Percentiles rank a stretch among this genome's conserved stretches.
phyloP scores from a whole-genome alignment of 164 flowering plant species.

The Protea cynaroides region DNA sequence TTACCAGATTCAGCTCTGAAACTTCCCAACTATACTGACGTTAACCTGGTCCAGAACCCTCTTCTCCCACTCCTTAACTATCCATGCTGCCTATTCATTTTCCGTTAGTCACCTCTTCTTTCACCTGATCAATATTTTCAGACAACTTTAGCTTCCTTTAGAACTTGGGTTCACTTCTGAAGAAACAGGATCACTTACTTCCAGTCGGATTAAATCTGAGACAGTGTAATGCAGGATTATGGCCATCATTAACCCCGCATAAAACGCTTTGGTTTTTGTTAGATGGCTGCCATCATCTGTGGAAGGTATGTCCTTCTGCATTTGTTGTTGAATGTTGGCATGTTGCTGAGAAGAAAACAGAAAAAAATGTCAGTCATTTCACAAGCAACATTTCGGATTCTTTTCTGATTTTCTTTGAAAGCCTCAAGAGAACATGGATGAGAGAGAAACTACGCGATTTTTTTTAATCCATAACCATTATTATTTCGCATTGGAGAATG shows the following conservation, averaged over 20 bases:
- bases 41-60: constrained; percentile 62
- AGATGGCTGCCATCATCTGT: constrained; percentile 21
- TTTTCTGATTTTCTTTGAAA: no score
- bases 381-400: no score
- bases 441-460: neutral
- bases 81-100: constrained; percentile 39
- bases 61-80: constrained; percentile 48
- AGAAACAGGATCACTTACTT: no score
- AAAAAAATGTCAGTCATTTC: no score
- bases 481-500: neutral
- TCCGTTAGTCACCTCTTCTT: constrained; percentile 44
- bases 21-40: constrained; percentile 41
- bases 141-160: no score
- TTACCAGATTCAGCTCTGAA: constrained; percentile 47
- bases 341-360: neutral
- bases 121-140: no score
- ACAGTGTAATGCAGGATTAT: no score
- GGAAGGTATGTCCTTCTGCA: constrained; percentile 34
- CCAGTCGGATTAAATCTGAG: no score
- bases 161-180: no score
- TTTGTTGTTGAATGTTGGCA: constrained; percentile 12
- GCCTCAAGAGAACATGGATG: neutral
- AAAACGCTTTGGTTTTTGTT: no score
- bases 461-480: neutral
- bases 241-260: no score